These are phyloP conservation scores for Geopyxis carbonaria DNA, from an alignment of 495 filamentous ascomycete genomes.

Conservation along the genomic window DNA sequence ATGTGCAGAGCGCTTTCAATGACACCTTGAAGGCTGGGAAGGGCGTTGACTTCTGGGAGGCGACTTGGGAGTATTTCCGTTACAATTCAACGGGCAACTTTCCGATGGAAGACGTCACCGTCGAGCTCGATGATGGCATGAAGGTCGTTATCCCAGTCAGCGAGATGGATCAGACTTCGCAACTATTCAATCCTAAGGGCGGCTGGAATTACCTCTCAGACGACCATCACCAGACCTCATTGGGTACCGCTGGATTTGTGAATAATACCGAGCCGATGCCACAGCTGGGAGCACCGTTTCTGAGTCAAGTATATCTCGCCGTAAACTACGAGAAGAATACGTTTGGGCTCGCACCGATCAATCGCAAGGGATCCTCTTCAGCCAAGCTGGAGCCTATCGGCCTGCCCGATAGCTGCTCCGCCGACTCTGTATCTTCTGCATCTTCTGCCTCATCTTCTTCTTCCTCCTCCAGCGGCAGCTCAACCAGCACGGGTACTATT, in stretches of 20 bases:
- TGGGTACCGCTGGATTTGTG: constrained; percentile 17
- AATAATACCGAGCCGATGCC: constrained; percentile 10
- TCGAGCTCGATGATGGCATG: constrained; percentile 11
- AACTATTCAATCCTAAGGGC: not conserved
- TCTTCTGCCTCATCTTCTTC: not conserved
- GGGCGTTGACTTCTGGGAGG: constrained; percentile 7
- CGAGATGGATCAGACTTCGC: not conserved
- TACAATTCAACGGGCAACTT: constrained; percentile 7
- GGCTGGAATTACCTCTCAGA: no score
- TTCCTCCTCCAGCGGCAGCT: not conserved
- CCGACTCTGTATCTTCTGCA: not conserved
- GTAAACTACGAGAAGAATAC: constrained; percentile 15
- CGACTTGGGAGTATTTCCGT: constrained; percentile 17
- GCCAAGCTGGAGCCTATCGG: constrained; percentile 5
- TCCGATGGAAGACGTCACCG: constrained; percentile 11
- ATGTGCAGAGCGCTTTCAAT: constrained; percentile 20
- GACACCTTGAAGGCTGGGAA: constrained; percentile 13
- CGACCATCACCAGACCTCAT: constrained; percentile 14
- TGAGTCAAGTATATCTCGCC: constrained; percentile 20
- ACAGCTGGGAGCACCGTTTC: constrained; percentile 20
- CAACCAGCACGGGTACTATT: constrained; percentile 10
- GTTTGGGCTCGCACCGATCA: constrained; percentile 12
- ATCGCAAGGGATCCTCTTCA: not conserved
- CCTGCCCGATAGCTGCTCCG: not conserved
- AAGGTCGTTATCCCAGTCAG: constrained; percentile 10